Conservation (phyloP, 1,284 basidiomycete species). For the Ustilago bromivora region DNA sequence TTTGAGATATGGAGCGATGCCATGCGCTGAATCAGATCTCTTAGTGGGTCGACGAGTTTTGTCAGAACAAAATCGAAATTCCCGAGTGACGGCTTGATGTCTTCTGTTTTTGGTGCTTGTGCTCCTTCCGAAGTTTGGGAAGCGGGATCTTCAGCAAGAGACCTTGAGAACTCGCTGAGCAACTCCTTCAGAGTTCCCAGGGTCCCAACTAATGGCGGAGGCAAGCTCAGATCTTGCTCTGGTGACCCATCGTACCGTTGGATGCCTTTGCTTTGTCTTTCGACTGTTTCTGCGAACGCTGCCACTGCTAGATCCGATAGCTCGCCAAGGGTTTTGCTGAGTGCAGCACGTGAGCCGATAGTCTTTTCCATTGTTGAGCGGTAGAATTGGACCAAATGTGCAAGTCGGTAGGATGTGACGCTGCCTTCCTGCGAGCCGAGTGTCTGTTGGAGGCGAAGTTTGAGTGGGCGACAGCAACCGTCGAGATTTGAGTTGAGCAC, state of each 20-base stretch:
- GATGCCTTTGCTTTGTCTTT: slow-evolving; percentile 51
- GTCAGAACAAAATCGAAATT: slow-evolving; percentile 51
- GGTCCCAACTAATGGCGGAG: slow-evolving; percentile 46
- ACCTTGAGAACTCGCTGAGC: slow-evolving; percentile 44
- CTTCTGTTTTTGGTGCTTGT: neutral
- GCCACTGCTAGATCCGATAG: slow-evolving; percentile 37
- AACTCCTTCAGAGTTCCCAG: slow-evolving; percentile 58
- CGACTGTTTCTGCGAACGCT: slow-evolving; percentile 57
- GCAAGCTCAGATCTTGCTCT: slow-evolving; percentile 37
- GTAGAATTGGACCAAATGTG: slow-evolving; percentile 95
- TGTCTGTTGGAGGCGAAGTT: slow-evolving; percentile 86
- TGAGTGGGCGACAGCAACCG: slow-evolving; percentile 81
- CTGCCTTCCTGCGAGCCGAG: slow-evolving; percentile 91
- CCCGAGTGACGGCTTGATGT: slow-evolving; percentile 6
- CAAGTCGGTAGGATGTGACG: slow-evolving; percentile 89
- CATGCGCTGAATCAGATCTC: slow-evolving; percentile 42
- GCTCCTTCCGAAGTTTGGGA: neutral
- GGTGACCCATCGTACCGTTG: slow-evolving; percentile 40
- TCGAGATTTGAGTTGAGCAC: slow-evolving; percentile 85
- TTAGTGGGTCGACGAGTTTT: slow-evolving; percentile 54
- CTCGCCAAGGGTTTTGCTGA: slow-evolving; percentile 85
- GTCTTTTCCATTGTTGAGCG: slow-evolving; percentile 90
- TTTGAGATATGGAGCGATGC: slow-evolving; percentile 19
- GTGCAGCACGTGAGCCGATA: slow-evolving; percentile 81
- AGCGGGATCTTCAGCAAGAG: slow-evolving; percentile 34